Base-by-base conservation (phyloP, 495 filamentous ascomycete genomes). In the Aspergillus incahuasiensis region DNA sequence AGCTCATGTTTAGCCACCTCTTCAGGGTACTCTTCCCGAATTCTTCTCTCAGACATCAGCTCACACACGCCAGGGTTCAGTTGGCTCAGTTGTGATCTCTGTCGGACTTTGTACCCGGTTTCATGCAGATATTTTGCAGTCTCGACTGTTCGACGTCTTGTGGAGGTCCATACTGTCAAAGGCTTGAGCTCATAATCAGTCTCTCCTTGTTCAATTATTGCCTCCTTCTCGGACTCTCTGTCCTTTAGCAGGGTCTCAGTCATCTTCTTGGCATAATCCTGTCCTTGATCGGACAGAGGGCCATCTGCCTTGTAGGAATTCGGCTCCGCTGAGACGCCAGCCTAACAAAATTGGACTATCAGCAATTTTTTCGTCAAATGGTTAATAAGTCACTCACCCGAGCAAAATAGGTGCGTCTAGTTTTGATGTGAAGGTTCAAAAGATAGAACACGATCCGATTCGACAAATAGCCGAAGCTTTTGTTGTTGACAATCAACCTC, bases 381-480 rank as follows among this genome's bases (percentile, higher is more conserved):
- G 12, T 9, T 16, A 30, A 24, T 28, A 28, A 24, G 19, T 13
- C 24, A 80, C 61, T 74, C 76, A 70, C 89, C 81, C 94, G 82
- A 35, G 86, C 95, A 70, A 98, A 98, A 72, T 96, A 98, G 13
- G 91, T 97, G 52, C 88, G 86, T 48, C 92, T 81, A 20, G 86
- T 87, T 66, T 97, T 97, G 72, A 96, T 96, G 68, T 97, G 95
- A 18, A 97, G 82, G 66, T 99, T 99, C 57, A 96, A 86, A 38
- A 99, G 80, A 68, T 97, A 99, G 71, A 97, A 97, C 39, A 99
- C 92, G 53, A 99, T 97, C 40, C 94, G 82, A 66, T 97, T 89
- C 16, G 90, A 92, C 30, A 99, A 81, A 67, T 97, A 99, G 25
- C 90, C 91, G 69, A 97, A 97, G 63, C 84, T 88, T 65, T 91